Base-by-base conservation (phyloP, 2,329 filamentous ascomycete species). In the Elsinoe fawcettii region DNA sequence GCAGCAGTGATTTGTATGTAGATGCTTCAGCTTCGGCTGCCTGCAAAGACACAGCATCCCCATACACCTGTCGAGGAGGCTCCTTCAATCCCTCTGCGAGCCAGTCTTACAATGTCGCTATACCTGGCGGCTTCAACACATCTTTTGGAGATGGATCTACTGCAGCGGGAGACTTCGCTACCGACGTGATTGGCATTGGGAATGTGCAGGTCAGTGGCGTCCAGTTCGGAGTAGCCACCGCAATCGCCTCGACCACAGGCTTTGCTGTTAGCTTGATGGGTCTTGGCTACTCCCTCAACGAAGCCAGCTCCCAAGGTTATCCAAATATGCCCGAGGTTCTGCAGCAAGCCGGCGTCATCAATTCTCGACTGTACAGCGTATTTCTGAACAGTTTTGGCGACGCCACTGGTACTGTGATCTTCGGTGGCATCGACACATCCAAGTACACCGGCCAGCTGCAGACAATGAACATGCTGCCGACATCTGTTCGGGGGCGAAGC, bases 251-350 rank as follows among this genome's bases (percentile, higher is more conserved):
- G 57, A 65, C 65, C 1, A 66, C 64, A 3, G 67, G 66, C 5
- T 67, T 59, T 57, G 63, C 65, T 14, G 61, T 66, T 6, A 66
- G 68, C 20, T 53, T 70, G 43, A 64, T 70, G 64, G 68, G 68
- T 11, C 20, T 70, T 8, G 67, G 65, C 16, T 69, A 69, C 60
- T 60, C 60, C 5, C 32, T 51, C 5, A 66, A 62, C 20, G 68
- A 70, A 56, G 68, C 64, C 2, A 55, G 57, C 20, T 34, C 34
- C 1, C n/a, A 58, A 3, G 51, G 63, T 22, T 70, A 70, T 58
- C 65, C 65, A 2, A 69, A 69, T 51, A 65, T 70, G 55, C 67
- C 67, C 1, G 66, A 69, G 53, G 64, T 69, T 3, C 58, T 70
- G 20, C 61, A 60, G 22, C 60, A 63, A 37, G 61, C 66, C 8